Evolutionary conservation across 2,329 filamentous ascomycete genomes (phyloP).

Genomic region (Trichophyton mentagrophytes): DNA sequence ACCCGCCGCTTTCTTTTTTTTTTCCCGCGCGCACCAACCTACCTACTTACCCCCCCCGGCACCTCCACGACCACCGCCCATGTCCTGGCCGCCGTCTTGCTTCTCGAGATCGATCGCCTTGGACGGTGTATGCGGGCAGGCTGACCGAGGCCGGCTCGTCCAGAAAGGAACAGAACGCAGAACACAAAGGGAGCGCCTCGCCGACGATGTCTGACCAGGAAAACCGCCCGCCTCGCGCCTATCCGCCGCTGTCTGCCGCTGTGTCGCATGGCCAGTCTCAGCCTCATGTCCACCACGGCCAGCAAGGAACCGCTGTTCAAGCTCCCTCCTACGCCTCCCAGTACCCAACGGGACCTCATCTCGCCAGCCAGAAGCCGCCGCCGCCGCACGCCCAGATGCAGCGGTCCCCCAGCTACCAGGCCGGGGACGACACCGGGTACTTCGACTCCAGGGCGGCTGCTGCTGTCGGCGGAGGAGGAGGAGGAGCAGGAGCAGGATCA

Average conservation of each 20-base stretch:
- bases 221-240: not conserved
- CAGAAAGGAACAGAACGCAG: not conserved
- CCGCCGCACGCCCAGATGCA: conserved; percentile 29
- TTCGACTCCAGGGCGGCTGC: conserved; percentile 19
- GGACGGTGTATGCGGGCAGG: not conserved
- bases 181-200: not conserved
- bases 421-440: conserved; percentile 56
- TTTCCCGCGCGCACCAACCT: not conserved
- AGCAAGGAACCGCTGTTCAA: conserved; percentile 11
- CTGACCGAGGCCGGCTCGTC: not conserved
- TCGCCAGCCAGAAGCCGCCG: conserved; percentile 26
- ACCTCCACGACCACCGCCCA: not conserved
- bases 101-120: not conserved
- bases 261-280: conserved; percentile 11
- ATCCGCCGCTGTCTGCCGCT: not conserved
- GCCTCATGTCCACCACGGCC: conserved; percentile 18
- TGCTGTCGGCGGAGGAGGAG: conserved; percentile 13
- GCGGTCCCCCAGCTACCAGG: conserved; percentile 60
- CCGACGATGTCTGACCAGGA: not conserved
- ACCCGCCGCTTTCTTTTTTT: not conserved
- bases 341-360: conserved; percentile 30
- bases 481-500: conserved; percentile 11
- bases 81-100: not conserved
- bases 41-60: not conserved
- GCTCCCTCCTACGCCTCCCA: conserved; percentile 17